Base-by-base conservation (phyloP, 2,329 filamentous ascomycete genomes). In the Penicillium paneum region DNA sequence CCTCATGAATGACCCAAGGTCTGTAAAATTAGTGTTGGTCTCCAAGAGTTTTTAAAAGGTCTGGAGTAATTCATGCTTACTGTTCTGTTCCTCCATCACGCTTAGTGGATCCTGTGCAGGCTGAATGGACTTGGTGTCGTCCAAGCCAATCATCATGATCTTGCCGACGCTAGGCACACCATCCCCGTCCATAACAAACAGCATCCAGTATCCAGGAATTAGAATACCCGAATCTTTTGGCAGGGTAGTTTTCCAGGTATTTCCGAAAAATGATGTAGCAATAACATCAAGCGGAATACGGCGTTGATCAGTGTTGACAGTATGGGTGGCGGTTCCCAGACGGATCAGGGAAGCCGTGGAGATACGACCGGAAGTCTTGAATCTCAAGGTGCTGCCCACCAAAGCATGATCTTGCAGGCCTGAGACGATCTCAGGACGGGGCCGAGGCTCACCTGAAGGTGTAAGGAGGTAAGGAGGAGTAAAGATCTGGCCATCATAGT, bases 231-330 rank as follows among this genome's bases (percentile, higher is more conserved):
- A 56, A 55, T 83, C 81, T 78, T 63, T 0, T 63, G 71, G 55
- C 78, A 81, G 2, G 49, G 77, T 29, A 8, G 17, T 15, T 15
- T 17, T 32, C 5, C 11, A 53, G n/a, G 5, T 32, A 8, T 19
- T 17, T 1, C 43, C 1, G 21, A 39, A 26, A 13, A 32, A 7
- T 19, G 40, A 13, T 15, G 32, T 39, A 11, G 26, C 1, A 2
- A 1, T 8, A 2, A 52, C 46, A 31, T 64, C 70, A 21, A 83
- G 66, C 13, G 78, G 71, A 44, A 85, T 72, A 8, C 82, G 76
- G 21, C 83, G 68, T 70, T 84, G 81, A 64, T 85, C 83, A 0
- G 78, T 84, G 60, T 85, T 81, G 44, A 84, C 75, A 1, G 80
- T 77, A 64, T 84, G 82, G 0, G 83, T 85, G 4, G 72, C 71